A percentile compares a stretch with the other conserved stretches of the same genome.
These are phyloP conservation scores for Drosera capensis DNA, from an alignment of 148 eudicot species.

Conservation along the genomic window DNA sequence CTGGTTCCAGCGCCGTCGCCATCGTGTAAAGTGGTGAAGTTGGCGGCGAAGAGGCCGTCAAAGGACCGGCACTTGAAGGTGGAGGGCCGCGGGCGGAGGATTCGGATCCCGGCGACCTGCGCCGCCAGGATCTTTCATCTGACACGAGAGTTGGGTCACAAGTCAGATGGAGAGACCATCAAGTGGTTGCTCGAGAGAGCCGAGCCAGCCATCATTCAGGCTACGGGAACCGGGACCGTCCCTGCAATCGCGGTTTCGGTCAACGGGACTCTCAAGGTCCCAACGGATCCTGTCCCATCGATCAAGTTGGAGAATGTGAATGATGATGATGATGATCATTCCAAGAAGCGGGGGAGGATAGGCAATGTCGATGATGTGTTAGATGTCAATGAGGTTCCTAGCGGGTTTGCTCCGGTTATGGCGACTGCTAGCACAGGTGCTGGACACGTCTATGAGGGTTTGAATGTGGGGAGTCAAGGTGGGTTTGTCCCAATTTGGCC, in stretches of 20 bases:
- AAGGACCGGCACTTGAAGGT: slow-evolving; percentile 93
- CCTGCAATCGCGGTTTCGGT: slow-evolving; percentile 96
- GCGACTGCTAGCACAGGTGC: slow-evolving; percentile 5
- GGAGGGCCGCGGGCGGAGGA: slow-evolving; percentile 74
- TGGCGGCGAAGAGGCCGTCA: slow-evolving; percentile 30
- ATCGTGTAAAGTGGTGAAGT: neutral
- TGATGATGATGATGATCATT: slow-evolving; percentile 4
- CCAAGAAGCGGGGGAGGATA: slow-evolving; percentile 25
- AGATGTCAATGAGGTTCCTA: slow-evolving; percentile 27
- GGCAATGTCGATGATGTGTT: slow-evolving; percentile 37
- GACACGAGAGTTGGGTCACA: slow-evolving; percentile 71
- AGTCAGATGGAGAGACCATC: slow-evolving; percentile 73
- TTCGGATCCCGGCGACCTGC: slow-evolving; percentile 83
- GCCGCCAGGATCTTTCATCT: slow-evolving; percentile 85
- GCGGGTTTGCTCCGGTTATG: slow-evolving; percentile 40
- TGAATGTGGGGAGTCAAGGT: slow-evolving; percentile 8
- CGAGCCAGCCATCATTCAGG: slow-evolving; percentile 73
- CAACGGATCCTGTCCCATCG: slow-evolving; percentile 65
- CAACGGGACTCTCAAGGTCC: slow-evolving; percentile 67
- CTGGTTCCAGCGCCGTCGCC: neutral
- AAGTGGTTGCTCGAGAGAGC: slow-evolving; percentile 75
- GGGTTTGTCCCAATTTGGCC: slow-evolving; percentile 65
- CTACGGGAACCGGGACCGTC: slow-evolving; percentile 81
- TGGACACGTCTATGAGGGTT: neutral
- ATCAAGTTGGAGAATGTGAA: slow-evolving; percentile 11